Evolutionary conservation across 2,329 filamentous ascomycete species (phyloP), one percentile per base, ranked within the genome.

Genomic region (Aureobasidium subglaciale): DNA sequence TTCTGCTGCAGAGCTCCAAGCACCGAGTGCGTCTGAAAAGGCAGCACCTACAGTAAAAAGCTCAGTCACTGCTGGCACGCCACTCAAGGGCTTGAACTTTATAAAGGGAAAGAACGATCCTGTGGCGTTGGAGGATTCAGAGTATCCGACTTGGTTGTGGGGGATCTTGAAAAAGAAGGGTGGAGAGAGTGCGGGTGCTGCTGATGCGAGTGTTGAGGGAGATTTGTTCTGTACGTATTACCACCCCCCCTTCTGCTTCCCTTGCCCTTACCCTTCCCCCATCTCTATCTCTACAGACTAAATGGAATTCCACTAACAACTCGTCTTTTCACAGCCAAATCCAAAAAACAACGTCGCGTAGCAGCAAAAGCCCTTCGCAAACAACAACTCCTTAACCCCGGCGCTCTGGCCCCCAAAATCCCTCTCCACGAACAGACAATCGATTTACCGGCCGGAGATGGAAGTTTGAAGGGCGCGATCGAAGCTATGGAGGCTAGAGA

Each of bases 91-190:
- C 1, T 74, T 95, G 56, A 92, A 90, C 70, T 92, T 87, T 71
- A 71, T 85, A 65, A 93, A 93, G 75, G 82, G 81, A 62, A 79
- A 80, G 65, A 73, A 78, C 32, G 88, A 92, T 66, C 88, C 89
- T 0, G 75, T 92, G 5, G 89, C 89, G 9, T 70, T 84, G 64
- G 77, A 83, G 30, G 89, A 95, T 63, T 76, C 83, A 20, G 86
- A 87, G 59, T 95, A 95, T 71, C 89, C 89, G 3, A 76, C 75
- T 22, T 95, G 89, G 89, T 70, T 95, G 59, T 95, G 89, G 89
- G 76, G 72, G 3, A 83, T 87, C 62, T 72, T 93, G 55, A 80
- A 84, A 49, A 77, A 80, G 56, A 75, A 71, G 15, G 50, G 82
- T 70, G 48, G 16, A 22, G 35, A 40, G 24, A 82, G 78, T 66